Base-by-base conservation (phyloP, 1,284 basidiomycete species). In the Takashimella koratensis region DNA sequence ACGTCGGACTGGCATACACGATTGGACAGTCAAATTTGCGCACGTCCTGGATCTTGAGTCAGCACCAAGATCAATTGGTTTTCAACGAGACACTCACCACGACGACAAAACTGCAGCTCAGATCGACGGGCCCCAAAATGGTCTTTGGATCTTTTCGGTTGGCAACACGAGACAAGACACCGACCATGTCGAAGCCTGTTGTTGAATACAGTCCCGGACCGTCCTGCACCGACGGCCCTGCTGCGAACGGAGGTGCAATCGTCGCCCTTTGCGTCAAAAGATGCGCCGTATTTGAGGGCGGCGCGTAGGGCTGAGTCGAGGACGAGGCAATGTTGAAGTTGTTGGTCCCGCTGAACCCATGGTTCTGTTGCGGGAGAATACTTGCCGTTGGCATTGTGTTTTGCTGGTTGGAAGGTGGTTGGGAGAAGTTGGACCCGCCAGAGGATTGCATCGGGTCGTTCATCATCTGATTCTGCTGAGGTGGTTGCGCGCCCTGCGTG, bases 131-230 rank as follows among this genome's bases (percentile, higher is more conserved):
- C 8, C 94, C 94, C 19, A 97, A 82, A 5, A 81, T 76, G 45
- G 96, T 83, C 55, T 81, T 84, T 1, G 90, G 90, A 62, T 87
- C 82, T 0, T 85, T 84, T 2, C 93, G 82, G 16, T 79, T 82
- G 2, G 82, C 85, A 13, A 97, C 86, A 11, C 89, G 82, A 4
- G 86, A 81, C 21, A 98, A 80, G 39, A 96, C 83, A 42, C 86
- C 84, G 47, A 98, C 79, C 53, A 94, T 81, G 70, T 98, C 93
- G 61, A 96, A 94, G 5, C 94, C 94, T 0, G 90, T 87, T 0
- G 85, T 78, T 1, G 90, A 93, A 77, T 97, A 97, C 11, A 86
- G 59, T 1, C 78, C 78, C 4, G 72, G 72, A 3, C 68, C 68
- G 40, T 70, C 68, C 2, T 59, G 39, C 12, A 66, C 43, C 12